Evolutionary conservation across 306 rosid species (phyloP), one percentile per base, ranked within the genome.

Genomic region (Mucuna pruriens): DNA sequence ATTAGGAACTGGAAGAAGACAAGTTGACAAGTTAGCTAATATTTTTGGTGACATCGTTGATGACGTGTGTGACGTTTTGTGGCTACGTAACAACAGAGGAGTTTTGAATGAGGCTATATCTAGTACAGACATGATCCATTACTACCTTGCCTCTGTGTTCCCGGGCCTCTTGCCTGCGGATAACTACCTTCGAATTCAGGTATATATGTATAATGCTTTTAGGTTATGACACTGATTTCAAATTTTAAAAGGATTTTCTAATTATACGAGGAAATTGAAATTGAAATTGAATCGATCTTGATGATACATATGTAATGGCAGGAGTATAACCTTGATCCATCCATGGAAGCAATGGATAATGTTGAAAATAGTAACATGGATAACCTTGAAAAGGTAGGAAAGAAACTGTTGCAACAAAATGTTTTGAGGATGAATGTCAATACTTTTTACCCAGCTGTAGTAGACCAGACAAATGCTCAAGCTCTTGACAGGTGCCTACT

Each of bases 401-500:
- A 54, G 0, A 0, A 7, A 4, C 62, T 54, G 31, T 20, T 54
- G 62, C 1, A 8, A 9, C 29, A 54, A 54, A 54, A 19, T 6
- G 62, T 9, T 20, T 0, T 0, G 58, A 51, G 7, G 58, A 76
- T 84, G 70, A 81, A 85, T 64, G 63, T 81, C 22, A 73, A 79
- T 9, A 87, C 83, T 1, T 88, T 90, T 23, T 20, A 12, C n/a
- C 84, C 22, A 2, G 81, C 79, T 55, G 11, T 72, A 42, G 6
- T 22, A 52, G 2, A 49, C 9, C 10, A 54, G 26, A 85, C 86
- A 25, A 87, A 89, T 67, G 83, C 68, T 58, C 29, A 81, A 57
- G 92, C 90, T 75, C 88, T 89, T 12, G 49, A 44, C n/a, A n/a
- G n/a, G n/a, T n/a, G n/a, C n/a, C n/a, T n/a, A n/a, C n/a, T n/a